These are phyloP conservation scores for Ramaria sp. DNA, from an alignment of 768 basidiomycete genomes.

Conservation along the genomic window DNA sequence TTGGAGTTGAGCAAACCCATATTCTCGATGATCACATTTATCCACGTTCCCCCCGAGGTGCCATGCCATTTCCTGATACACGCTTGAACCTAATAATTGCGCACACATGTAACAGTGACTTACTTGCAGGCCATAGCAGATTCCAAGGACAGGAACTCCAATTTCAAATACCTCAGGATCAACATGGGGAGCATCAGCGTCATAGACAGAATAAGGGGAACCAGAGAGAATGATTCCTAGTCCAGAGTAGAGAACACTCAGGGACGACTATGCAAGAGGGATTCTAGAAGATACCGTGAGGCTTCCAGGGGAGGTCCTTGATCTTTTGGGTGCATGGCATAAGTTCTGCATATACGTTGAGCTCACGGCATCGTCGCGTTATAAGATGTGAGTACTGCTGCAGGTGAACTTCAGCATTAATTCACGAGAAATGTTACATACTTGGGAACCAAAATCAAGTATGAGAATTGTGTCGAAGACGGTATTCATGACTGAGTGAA, in stretches of 20 bases:
- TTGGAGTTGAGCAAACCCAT: constrained; percentile 80
- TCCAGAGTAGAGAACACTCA: not conserved
- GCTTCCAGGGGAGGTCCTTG: constrained; percentile 81
- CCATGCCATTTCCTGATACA: constrained; percentile 80
- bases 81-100: not conserved
- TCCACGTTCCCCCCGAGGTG: constrained; percentile 75
- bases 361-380: constrained; percentile 93
- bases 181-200: constrained; percentile 82
- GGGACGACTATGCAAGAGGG: not conserved
- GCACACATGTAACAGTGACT: constrained; percentile 12
- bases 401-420: not conserved
- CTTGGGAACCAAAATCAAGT: constrained; percentile 95
- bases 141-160: constrained; percentile 87
- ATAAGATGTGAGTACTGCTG: constrained; percentile 92
- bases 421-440: constrained; percentile 21
- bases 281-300: constrained; percentile 55
- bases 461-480: constrained; percentile 89
- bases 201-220: constrained; percentile 97
- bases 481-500: constrained; percentile 3
- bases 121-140: constrained; percentile 95
- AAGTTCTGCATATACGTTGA: constrained; percentile 95
- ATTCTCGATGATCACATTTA: constrained; percentile 87
- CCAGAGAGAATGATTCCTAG: constrained; percentile 93
- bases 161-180: constrained; percentile 85
- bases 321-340: constrained; percentile 93